These are phyloP conservation scores for Angomonas ambiguus DNA, from an alignment of 208 protist species.

Conservation along the genomic window DNA sequence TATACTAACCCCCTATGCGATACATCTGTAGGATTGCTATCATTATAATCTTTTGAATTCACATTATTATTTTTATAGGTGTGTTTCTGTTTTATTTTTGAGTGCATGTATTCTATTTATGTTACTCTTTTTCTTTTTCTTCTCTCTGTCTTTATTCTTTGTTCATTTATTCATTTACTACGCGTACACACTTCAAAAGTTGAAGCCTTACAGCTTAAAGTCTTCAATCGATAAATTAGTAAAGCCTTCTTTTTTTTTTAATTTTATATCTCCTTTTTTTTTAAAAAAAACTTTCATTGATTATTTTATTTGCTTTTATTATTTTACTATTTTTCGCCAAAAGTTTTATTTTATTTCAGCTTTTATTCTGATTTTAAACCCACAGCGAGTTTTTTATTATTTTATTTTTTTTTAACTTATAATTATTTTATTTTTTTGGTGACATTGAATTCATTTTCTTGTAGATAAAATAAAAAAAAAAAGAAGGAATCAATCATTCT, in stretches of 20 bases:
- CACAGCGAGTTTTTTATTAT: neutral
- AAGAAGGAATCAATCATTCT: neutral
- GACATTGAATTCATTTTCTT: neutral
- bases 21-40: neutral
- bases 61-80: no score
- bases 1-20: no score
- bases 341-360: conserved; percentile 4
- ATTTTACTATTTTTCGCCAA: neutral
- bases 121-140: conserved; percentile 6
- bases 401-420: conserved; percentile 11
- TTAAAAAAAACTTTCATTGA: neutral
- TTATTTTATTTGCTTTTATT: neutral
- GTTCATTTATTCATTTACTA: conserved; percentile 15
- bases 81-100: no score
- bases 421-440: conserved; percentile 6
- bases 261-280: neutral
- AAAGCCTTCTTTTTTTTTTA: conserved; percentile 16
- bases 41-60: neutral
- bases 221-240: no score
- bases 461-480: neutral
- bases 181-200: no score
- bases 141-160: neutral
- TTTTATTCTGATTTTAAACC: conserved; percentile 2
- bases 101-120: conserved; percentile 9
- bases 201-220: no score